Percentiles rank a stretch among this genome's conserved stretches.
phyloP scores from a whole-genome alignment of 805 yeast genomes.

The Tetrapisispora pingtungensis region DNA sequence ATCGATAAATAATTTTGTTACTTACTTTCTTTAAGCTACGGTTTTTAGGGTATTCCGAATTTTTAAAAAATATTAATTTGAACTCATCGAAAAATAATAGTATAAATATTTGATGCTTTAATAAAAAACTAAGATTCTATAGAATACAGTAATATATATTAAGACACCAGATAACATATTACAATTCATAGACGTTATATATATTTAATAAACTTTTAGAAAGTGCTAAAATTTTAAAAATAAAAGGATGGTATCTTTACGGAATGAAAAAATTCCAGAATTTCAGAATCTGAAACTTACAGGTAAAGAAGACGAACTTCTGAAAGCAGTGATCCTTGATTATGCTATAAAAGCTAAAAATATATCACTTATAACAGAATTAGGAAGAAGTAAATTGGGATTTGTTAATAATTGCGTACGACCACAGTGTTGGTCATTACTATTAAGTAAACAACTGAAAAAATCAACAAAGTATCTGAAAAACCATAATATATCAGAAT shows the following conservation, averaged over 20 bases:
- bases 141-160: no score
- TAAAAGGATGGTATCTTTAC: neutral
- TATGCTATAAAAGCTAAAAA: slow-evolving; percentile 12
- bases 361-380: slow-evolving; percentile 7
- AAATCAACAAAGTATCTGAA: neutral
- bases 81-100: no score
- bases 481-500: neutral
- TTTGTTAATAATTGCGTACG: slow-evolving; percentile 16
- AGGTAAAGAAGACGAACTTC: neutral
- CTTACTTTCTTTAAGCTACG: no score
- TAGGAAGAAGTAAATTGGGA: slow-evolving; percentile 20
- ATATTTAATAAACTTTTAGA: no score
- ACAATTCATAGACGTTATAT: no score
- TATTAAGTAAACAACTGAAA: slow-evolving; percentile 22
- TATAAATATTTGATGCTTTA: no score
- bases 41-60: no score
- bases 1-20: no score
- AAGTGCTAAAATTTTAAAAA: no score
- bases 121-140: no score
- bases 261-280: neutral
- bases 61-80: no score
- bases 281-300: neutral
- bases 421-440: slow-evolving; percentile 18
- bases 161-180: no score
- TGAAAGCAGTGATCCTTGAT: slow-evolving; percentile 8